These are phyloP conservation scores for Purshia tridentata DNA, from an alignment of 306 rosid genomes.

Conservation along the genomic window DNA sequence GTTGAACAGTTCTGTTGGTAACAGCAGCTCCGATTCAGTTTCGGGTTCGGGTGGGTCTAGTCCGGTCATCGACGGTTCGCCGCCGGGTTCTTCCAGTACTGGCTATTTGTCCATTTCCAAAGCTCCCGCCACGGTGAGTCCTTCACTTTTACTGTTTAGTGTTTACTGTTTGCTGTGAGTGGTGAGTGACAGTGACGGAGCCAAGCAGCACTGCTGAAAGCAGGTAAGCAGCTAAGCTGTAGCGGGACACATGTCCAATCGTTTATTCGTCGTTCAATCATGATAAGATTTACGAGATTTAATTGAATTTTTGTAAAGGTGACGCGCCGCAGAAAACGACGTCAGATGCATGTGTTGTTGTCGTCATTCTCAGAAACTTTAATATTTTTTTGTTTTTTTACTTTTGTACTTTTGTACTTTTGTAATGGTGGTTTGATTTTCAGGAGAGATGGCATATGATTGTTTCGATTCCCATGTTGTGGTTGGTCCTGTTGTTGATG, in stretches of 20 bases:
- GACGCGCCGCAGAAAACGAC: neutral
- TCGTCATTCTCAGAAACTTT: neutral
- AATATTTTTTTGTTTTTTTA: neutral
- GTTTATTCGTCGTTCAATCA: neutral
- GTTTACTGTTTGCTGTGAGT: neutral
- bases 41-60: neutral
- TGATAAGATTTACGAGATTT: neutral
- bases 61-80: too few species aligned
- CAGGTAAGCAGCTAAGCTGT: too few species aligned
- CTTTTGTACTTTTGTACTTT: neutral
- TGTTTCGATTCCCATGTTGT: constrained; percentile 25
- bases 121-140: constrained; percentile 47
- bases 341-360: neutral
- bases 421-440: neutral
- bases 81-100: constrained; percentile 43
- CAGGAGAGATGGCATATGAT: constrained; percentile 45
- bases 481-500: constrained; percentile 34
- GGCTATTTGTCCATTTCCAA: constrained; percentile 86
- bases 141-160: neutral
- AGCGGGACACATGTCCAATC: neutral
- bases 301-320: neutral
- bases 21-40: constrained; percentile 19
- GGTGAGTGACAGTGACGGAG: too few species aligned
- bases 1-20: constrained; percentile 20
- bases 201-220: too few species aligned